A percentile compares a stretch with the other conserved stretches of the same genome.
These are phyloP conservation scores for Fusarium odoratissimum DNA, from an alignment of 2,329 filamentous ascomycete species.

Conservation along the genomic window DNA sequence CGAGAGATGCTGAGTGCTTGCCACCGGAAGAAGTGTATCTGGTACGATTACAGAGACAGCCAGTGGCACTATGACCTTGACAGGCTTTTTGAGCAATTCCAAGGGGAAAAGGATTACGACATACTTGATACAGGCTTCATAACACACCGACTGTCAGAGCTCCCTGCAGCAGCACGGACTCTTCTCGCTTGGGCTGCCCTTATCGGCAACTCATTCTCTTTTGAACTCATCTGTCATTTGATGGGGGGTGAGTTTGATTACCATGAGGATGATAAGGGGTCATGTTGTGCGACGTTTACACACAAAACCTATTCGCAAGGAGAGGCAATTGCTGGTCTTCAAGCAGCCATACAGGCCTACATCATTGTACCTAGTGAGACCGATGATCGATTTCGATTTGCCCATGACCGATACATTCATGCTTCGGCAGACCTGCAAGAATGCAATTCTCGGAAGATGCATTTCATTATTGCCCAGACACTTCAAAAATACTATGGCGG, in stretches of 20 bases:
- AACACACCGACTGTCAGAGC: slow-evolving; percentile 78
- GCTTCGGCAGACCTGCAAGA: slow-evolving; percentile 78
- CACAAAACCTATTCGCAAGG: slow-evolving; percentile 65
- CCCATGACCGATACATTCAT: slow-evolving; percentile 87
- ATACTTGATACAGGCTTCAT: slow-evolving; percentile 87
- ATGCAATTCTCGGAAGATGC: slow-evolving; percentile 81
- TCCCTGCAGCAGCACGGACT: slow-evolving; percentile 78
- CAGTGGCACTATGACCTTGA: slow-evolving; percentile 90
- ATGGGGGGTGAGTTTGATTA: slow-evolving; percentile 80
- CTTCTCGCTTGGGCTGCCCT: slow-evolving; percentile 89
- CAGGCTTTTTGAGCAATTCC: slow-evolving; percentile 85
- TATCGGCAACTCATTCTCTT: slow-evolving; percentile 85
- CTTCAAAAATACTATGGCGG: slow-evolving; percentile 77
- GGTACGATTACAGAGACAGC: slow-evolving; percentile 87
- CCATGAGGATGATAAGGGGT: slow-evolving; percentile 58
- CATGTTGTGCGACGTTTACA: slow-evolving; percentile 39
- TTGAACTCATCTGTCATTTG: slow-evolving; percentile 80
- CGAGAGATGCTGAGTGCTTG: slow-evolving; percentile 90
- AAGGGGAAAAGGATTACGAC: slow-evolving; percentile 80
- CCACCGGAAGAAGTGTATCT: slow-evolving; percentile 87
- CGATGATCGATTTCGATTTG: slow-evolving; percentile 89
- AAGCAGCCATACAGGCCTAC: slow-evolving; percentile 82
- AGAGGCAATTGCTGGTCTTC: slow-evolving; percentile 81
- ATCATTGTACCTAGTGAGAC: slow-evolving; percentile 84
- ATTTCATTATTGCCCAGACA: slow-evolving; percentile 86